These are phyloP conservation scores for Gamsiella multidivaricata DNA, from an alignment of 192 early-diverging fungal genomes.

Conservation along the genomic window DNA sequence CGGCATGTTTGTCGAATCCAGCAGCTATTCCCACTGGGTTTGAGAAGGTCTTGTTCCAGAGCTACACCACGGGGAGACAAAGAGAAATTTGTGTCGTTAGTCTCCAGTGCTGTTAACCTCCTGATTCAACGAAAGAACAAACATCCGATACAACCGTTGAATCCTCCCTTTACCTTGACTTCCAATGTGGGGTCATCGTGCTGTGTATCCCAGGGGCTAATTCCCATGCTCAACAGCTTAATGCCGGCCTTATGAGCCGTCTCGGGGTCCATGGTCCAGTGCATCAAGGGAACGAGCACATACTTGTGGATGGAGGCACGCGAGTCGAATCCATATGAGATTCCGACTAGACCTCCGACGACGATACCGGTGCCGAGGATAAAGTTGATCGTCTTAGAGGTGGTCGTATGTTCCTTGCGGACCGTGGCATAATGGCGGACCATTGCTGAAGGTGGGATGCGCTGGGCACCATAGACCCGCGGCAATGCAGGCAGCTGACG, in stretches of 20 bases:
- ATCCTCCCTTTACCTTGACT: constrained; percentile 58
- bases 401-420: constrained; percentile 39
- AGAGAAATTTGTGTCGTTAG: neutral
- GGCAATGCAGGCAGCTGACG: neutral
- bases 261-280: constrained; percentile 76
- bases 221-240: constrained; percentile 65
- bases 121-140: neutral
- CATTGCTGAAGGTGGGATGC: neutral
- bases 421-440: constrained; percentile 43
- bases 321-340: constrained; percentile 74
- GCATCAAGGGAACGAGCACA: constrained; percentile 75
- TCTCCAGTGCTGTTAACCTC: neutral
- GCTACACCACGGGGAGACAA: constrained; percentile 23
- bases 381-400: constrained; percentile 54
- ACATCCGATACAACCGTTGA: neutral
- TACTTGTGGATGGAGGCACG: constrained; percentile 78
- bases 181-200: constrained; percentile 62
- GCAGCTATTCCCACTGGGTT: constrained; percentile 92
- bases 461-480: neutral
- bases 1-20: constrained; percentile 92
- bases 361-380: constrained; percentile 55
- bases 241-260: constrained; percentile 78
- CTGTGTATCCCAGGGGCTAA: constrained; percentile 71
- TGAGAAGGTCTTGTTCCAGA: constrained; percentile 77
- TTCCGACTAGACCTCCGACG: constrained; percentile 55